phyloP scores from a whole-genome alignment of 2,329 filamentous ascomycete species.

The Alternaria burnsii region DNA sequence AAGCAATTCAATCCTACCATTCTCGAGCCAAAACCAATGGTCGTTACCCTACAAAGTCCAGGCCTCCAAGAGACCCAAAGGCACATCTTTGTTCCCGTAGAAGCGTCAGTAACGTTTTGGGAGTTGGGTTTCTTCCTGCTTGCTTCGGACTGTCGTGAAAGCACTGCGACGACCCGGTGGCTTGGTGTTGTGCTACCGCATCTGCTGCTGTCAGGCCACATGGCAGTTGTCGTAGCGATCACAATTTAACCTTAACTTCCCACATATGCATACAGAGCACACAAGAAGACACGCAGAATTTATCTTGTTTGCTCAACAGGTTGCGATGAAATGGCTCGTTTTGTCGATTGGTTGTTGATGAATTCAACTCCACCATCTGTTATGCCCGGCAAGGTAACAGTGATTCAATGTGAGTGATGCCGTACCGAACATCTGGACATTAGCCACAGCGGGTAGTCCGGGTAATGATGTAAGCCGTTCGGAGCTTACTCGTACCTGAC shows the following conservation, averaged over 20 bases:
- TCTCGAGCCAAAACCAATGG: no score
- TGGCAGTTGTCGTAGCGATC: neutral
- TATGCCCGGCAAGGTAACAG: neutral
- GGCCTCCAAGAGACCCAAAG: no score
- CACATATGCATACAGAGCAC: neutral
- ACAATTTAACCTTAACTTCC: neutral
- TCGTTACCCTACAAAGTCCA: no score
- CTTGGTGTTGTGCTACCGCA: slow-evolving; percentile 1
- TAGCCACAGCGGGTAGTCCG: neutral
- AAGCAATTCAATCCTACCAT: no score
- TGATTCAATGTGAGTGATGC: neutral
- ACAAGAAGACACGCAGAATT: neutral
- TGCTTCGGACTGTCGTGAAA: neutral
- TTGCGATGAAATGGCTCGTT: neutral
- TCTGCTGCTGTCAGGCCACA: slow-evolving; percentile 4
- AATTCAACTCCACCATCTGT: neutral
- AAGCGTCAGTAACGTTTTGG: neutral
- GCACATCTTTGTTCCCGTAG: no score
- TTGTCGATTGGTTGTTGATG: neutral
- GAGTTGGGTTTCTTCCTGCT: neutral
- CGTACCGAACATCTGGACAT: neutral
- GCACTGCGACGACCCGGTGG: neutral
- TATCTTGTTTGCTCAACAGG: neutral
- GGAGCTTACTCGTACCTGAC: neutral
- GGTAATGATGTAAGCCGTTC: neutral